phyloP scores from a whole-genome alignment of 202 grass and related monocot species.

The Eragrostis tef region DNA sequence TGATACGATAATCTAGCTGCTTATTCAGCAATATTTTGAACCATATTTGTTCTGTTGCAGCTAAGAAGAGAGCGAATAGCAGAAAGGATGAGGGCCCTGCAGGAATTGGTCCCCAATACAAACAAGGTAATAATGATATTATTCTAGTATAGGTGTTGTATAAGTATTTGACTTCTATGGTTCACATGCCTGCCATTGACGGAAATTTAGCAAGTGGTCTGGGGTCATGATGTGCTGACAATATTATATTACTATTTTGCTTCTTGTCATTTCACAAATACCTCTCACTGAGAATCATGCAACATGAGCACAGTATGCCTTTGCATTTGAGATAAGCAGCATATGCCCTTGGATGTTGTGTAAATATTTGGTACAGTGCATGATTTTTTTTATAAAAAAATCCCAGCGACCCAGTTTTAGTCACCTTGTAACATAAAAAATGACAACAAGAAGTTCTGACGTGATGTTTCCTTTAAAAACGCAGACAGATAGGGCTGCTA shows the following conservation, averaged over 20 bases:
- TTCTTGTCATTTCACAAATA: conserved; percentile 22
- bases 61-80: conserved; percentile 98
- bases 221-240: conserved; percentile 39
- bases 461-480: conserved; percentile 46
- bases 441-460: conserved; percentile 22
- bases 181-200: conserved; percentile 57
- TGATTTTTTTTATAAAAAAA: conserved; percentile 10
- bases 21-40: conserved; percentile 51
- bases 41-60: conserved; percentile 58
- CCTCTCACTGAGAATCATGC: background rate
- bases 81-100: conserved; percentile 92
- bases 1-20: conserved; percentile 22
- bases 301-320: background rate
- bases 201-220: conserved; percentile 50
- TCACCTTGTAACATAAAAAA: conserved; percentile 21
- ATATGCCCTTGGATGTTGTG: background rate
- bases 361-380: conserved; percentile 15
- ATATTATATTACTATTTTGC: conserved; percentile 29
- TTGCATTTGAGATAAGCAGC: conserved; percentile 36
- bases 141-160: conserved; percentile 43
- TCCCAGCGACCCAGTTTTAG: background rate
- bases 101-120: conserved; percentile 99
- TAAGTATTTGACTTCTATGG: conserved; percentile 30
- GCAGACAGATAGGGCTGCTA: conserved; percentile 99
- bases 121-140: conserved; percentile 74